A percentile compares a stretch with the other conserved stretches of the same genome.
These are phyloP conservation scores for Microthyrium microscopicum DNA, from an alignment of 2,329 filamentous ascomycete genomes.

Conservation along the genomic window DNA sequence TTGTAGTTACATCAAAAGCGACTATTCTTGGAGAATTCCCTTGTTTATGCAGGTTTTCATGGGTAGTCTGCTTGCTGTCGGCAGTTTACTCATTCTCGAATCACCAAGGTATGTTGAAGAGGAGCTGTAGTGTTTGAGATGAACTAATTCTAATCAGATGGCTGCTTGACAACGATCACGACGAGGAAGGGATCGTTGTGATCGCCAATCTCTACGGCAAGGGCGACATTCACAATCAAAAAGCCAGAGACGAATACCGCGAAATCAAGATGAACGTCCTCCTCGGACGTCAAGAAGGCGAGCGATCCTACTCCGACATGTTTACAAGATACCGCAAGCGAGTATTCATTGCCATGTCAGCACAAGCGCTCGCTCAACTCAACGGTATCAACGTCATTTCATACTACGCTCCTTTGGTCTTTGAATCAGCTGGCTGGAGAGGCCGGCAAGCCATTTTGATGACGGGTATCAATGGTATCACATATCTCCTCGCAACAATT, in stretches of 20 bases:
- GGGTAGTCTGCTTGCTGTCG: slow-evolving; percentile 69
- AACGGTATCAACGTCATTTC: slow-evolving; percentile 99
- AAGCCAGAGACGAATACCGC: slow-evolving; percentile 87
- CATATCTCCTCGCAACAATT: slow-evolving; percentile 81
- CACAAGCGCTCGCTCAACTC: slow-evolving; percentile 84
- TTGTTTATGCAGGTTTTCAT: slow-evolving; percentile 87
- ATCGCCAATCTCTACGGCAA: slow-evolving; percentile 95
- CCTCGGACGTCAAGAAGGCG: slow-evolving; percentile 83
- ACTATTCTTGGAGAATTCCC: slow-evolving; percentile 82
- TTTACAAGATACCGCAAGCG: slow-evolving; percentile 82
- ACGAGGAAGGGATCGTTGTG: slow-evolving; percentile 95
- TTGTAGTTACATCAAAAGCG: slow-evolving; percentile 71
- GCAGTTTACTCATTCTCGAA: slow-evolving; percentile 87
- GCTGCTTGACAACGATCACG: slow-evolving; percentile 93
- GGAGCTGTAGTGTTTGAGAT: slow-evolving; percentile 10
- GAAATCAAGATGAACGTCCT: slow-evolving; percentile 99
- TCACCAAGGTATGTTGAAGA: slow-evolving; percentile 56
- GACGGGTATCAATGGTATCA: slow-evolving; percentile 90
- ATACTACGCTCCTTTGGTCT: slow-evolving; percentile 93
- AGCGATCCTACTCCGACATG: slow-evolving; percentile 84
- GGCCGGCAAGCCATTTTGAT: slow-evolving; percentile 85
- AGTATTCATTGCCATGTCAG: slow-evolving; percentile 97
- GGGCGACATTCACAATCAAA: slow-evolving; percentile 84
- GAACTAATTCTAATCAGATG: slow-evolving; percentile 61
- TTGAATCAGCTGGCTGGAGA: slow-evolving; percentile 90